These are phyloP conservation scores for Raddia guianensis DNA, from an alignment of 176 grass and related monocot genomes.

Conservation along the genomic window DNA sequence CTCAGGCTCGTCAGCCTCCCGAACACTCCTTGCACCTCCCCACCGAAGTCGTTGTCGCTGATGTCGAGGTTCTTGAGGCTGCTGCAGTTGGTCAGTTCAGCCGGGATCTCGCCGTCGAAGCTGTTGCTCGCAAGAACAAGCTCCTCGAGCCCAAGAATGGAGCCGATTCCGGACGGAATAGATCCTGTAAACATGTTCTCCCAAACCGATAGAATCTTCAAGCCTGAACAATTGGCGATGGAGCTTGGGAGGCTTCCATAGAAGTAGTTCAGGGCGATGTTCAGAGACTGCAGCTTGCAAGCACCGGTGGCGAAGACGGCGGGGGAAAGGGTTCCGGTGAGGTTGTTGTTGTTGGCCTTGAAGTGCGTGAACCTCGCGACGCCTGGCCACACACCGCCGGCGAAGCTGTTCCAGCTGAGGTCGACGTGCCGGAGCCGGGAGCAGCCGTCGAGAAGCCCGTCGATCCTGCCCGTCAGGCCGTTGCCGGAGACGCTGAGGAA, in stretches of 20 bases:
- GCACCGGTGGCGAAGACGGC: conserved; percentile 13
- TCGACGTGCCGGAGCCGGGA: conserved; percentile 43
- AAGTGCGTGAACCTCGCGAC: conserved; percentile 38
- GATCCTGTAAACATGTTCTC: background rate
- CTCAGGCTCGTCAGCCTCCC: conserved; percentile 38
- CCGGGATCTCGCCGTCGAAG: conserved; percentile 40
- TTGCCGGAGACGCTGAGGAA: conserved; percentile 51
- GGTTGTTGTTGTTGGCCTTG: conserved; percentile 43
- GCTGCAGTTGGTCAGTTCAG: conserved; percentile 42
- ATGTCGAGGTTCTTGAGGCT: conserved; percentile 45
- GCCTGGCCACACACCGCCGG: conserved; percentile 50
- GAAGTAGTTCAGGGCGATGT: conserved; percentile 33
- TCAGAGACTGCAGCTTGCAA: background rate
- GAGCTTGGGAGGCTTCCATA: conserved; percentile 42
- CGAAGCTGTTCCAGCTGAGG: conserved; percentile 51
- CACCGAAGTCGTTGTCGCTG: conserved; percentile 47
- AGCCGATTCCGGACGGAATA: conserved; percentile 43
- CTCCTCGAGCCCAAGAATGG: conserved; percentile 9
- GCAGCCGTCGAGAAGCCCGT: conserved; percentile 43
- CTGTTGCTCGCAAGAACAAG: conserved; percentile 50
- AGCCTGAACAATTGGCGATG: conserved; percentile 53
- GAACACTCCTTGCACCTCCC: conserved; percentile 52
- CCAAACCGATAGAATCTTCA: conserved; percentile 18
- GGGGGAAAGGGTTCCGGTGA: conserved; percentile 36
- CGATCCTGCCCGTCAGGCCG: conserved; percentile 37